Evolutionary conservation across 2,329 filamentous ascomycete species (phyloP).

Genomic region (Hypoxylon sp.): DNA sequence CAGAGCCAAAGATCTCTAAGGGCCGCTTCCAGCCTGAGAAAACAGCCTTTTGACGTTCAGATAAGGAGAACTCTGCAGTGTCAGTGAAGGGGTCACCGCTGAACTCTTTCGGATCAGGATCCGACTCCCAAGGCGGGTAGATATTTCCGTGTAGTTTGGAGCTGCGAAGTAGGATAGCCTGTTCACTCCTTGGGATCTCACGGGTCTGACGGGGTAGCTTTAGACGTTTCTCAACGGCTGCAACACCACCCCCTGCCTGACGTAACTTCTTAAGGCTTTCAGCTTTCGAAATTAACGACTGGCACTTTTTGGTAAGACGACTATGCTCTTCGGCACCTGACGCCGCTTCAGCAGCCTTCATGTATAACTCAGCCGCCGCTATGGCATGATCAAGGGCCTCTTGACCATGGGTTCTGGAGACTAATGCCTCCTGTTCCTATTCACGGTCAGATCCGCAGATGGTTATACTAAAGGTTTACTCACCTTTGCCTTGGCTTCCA

Average conservation of each 20-base stretch:
- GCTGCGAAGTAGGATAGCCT: constrained; percentile 80
- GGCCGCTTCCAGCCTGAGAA: constrained; percentile 89
- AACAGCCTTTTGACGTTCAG: constrained; percentile 77
- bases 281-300: constrained; percentile 76
- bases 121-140: constrained; percentile 86
- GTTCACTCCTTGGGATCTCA: constrained; percentile 75
- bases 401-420: constrained; percentile 63
- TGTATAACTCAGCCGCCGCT: constrained; percentile 82
- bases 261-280: constrained; percentile 76
- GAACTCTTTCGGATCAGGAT: constrained; percentile 74
- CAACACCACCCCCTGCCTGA: constrained; percentile 41
- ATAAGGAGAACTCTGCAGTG: constrained; percentile 76
- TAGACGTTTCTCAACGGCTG: constrained; percentile 45
- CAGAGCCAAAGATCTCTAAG: constrained; percentile 68
- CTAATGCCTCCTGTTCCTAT: constrained; percentile 65
- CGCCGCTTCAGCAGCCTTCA: constrained; percentile 77
- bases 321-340: constrained; percentile 72
- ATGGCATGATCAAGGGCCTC: constrained; percentile 83
- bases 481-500: constrained; percentile 65
- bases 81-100: constrained; percentile 76
- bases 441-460: constrained; percentile 20
- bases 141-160: constrained; percentile 85
- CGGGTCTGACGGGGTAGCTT: constrained; percentile 64
- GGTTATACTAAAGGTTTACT: constrained; percentile 2
- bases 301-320: constrained; percentile 76